Base-by-base conservation (phyloP, 2,329 filamentous ascomycete genomes). In the Ceratocystis albifundus region DNA sequence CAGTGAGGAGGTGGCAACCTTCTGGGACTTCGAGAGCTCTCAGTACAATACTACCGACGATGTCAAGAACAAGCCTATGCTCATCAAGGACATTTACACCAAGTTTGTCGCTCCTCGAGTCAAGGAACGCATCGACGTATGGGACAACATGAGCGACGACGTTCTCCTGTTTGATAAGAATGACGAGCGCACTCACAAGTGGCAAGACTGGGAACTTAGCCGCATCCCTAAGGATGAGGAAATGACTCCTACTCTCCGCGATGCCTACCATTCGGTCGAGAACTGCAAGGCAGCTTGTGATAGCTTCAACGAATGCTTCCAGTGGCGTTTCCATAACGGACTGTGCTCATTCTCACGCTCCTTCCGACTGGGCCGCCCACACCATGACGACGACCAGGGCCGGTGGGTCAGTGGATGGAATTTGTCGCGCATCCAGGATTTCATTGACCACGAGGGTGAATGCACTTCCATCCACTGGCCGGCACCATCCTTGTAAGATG, bases 131-230 rank as follows among this genome's bases (percentile, higher is more conserved):
- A 77, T 77, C 66, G 73, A 77, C 15, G 76, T 82, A 72, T 84
- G 82, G 82, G 78, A 84, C 69, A 84, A 84, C 69, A 69, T 77
- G 7, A 77, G 77, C 57, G 76, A 80, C n/a, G 77, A 80, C 45
- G 72, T 73, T 15, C 72, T 73, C 63, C 81, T 80, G 70, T 70
- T 78, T 65, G 74, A 78, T 69, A 69, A 68, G 15, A 70, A 72
- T 0, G 66, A 71, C 0, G 70, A 65, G 12, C 25, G 73, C 10
- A 74, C 75, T 70, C 73, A 72, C 4, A 71, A 75, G 3, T 72
- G 71, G 71, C 70, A 75, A 68, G 62, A 66, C 17, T 65, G 63
- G 63, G 32, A 62, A 5, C 20, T 61, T 6, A 44, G 72, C 17
- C 65, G 71, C 6, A 73, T 72, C 8, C 73, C 74, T 61, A 76